phyloP scores from a whole-genome alignment of 2,329 filamentous ascomycete genomes.

The Ilyonectria mors-panacis region DNA sequence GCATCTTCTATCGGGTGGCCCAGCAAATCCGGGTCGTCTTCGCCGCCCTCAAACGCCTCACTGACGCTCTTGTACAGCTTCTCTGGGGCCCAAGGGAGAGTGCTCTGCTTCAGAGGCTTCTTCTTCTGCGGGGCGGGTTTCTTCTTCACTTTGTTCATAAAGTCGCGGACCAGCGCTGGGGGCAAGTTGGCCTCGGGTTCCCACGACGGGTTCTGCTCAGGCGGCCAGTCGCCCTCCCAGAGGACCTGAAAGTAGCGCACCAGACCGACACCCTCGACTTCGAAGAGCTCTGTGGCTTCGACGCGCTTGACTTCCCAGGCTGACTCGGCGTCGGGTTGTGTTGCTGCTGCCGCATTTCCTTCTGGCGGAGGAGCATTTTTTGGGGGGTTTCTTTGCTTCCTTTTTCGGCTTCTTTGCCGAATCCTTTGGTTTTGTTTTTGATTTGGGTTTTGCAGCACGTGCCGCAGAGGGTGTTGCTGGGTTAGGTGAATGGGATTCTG shows the following conservation, averaged over 20 bases:
- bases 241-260: constrained; percentile 66
- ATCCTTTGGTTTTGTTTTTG: constrained; percentile 20
- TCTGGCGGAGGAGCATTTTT: not conserved
- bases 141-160: constrained; percentile 51
- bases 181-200: constrained; percentile 69
- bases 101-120: constrained; percentile 43
- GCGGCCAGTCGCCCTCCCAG: constrained; percentile 71
- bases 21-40: constrained; percentile 18
- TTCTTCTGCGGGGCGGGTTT: constrained; percentile 29
- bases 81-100: constrained; percentile 38
- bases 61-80: constrained; percentile 49
- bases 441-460: constrained; percentile 3
- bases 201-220: constrained; percentile 71
- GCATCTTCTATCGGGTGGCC: not conserved
- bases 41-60: constrained; percentile 48
- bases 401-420: constrained; percentile 24
- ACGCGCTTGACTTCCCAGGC: constrained; percentile 62
- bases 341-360: not conserved
- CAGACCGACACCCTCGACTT: constrained; percentile 53
- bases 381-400: not conserved
- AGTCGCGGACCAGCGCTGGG: constrained; percentile 57
- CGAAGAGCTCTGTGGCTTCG: constrained; percentile 57
- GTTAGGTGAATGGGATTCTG: constrained; percentile 20
- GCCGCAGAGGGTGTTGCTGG: constrained; percentile 3
- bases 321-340: constrained; percentile 39